Conservation (phyloP, 495 filamentous ascomycete species). For the Aspergillus cavernicola region DNA sequence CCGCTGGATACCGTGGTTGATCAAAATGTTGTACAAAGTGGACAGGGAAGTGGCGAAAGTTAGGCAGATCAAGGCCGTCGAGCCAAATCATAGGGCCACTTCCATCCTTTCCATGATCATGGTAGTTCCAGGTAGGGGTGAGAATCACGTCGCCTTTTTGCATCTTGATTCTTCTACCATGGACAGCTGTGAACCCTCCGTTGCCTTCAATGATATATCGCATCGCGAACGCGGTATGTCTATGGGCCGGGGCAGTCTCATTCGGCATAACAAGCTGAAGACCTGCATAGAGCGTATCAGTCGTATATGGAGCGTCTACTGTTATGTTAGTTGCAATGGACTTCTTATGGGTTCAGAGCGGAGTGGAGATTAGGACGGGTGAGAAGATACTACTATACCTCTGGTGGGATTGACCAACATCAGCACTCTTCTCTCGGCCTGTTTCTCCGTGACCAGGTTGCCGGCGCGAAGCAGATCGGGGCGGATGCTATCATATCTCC, state of each 20-base stretch:
- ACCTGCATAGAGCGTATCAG: constrained; percentile 50
- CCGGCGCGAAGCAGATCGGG: constrained; percentile 40
- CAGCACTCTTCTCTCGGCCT: constrained; percentile 44
- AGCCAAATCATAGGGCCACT: constrained; percentile 51
- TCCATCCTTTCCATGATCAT: constrained; percentile 50
- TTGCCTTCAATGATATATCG: constrained; percentile 49
- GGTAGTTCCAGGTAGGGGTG: constrained; percentile 48
- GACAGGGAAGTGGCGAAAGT: constrained; percentile 42
- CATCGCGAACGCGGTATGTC: constrained; percentile 50
- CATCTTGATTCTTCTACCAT: constrained; percentile 45
- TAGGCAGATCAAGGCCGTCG: constrained; percentile 45
- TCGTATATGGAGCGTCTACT: constrained; percentile 44
- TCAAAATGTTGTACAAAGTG: constrained; percentile 47
- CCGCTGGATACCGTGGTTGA: constrained; percentile 38
- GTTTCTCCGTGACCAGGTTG: constrained; percentile 35
- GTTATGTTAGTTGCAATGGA: not conserved
- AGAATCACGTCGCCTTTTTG: constrained; percentile 48
- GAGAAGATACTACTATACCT: constrained; percentile 34
- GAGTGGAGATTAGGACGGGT: no score
- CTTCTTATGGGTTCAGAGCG: not conserved
- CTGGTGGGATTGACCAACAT: constrained; percentile 47
- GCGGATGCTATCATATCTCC: constrained; percentile 39
- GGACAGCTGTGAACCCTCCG: constrained; percentile 47
- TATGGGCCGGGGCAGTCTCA: constrained; percentile 46
- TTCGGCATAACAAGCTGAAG: constrained; percentile 49